These are phyloP conservation scores for Eimeria mitis DNA, from an alignment of 169 alveolate genomes.

Conservation along the genomic window DNA sequence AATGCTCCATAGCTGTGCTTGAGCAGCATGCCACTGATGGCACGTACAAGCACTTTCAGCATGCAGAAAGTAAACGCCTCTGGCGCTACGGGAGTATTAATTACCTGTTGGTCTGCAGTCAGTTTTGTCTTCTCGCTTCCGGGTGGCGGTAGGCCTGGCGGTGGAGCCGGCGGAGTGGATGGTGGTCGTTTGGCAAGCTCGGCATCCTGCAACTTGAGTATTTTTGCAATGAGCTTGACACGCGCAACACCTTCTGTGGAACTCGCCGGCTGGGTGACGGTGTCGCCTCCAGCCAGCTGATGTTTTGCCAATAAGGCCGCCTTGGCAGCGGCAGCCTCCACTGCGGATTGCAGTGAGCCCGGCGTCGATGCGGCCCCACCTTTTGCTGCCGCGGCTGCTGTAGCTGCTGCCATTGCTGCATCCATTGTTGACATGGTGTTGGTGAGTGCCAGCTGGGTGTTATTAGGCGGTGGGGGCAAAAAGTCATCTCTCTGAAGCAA, in stretches of 20 bases:
- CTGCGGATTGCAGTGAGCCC: conserved; percentile 80
- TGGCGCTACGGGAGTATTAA: background rate
- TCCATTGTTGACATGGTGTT: conserved; percentile 54
- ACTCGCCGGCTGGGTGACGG: conserved; percentile 41
- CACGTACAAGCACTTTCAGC: background rate
- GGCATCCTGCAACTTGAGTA: conserved; percentile 65
- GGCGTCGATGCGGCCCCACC: conserved; percentile 24
- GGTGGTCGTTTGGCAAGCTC: conserved; percentile 71
- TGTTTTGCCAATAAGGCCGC: conserved; percentile 75
- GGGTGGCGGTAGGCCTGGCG: conserved; percentile 42
- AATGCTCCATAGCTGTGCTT: background rate
- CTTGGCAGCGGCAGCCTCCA: conserved; percentile 83
- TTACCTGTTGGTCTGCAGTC: conserved; percentile 60
- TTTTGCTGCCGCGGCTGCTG: conserved; percentile 66
- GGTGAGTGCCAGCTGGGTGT: conserved; percentile 2
- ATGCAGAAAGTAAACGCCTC: background rate
- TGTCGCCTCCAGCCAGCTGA: conserved; percentile 52
- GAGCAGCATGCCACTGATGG: background rate
- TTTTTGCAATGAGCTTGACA: conserved; percentile 56
- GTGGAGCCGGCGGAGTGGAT: conserved; percentile 60
- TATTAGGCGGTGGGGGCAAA: background rate
- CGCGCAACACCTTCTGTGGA: conserved; percentile 78
- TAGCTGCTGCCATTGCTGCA: conserved; percentile 50
- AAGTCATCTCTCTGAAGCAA: conserved; percentile 69
- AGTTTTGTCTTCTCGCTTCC: conserved; percentile 63